Evolutionary conservation across 148 eudicot genomes (phyloP), one percentile per base, ranked within the genome.

Genomic region (Euryodendron excelsum): DNA sequence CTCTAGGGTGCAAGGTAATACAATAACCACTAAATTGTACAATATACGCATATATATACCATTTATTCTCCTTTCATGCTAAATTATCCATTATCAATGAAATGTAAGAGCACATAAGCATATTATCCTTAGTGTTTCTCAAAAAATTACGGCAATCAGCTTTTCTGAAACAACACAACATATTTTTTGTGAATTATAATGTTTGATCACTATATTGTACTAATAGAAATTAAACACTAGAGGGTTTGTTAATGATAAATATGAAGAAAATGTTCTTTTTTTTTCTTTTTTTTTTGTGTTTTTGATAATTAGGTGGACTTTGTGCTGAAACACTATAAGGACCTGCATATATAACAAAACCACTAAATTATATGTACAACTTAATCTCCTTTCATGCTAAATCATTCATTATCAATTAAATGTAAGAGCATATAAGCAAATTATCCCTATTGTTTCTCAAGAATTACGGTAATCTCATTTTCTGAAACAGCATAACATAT

Each of bases 261-360:
- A 3, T 63, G 68, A 63, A 28, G 17, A 31, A 31, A 63, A 63
- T 28, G 4, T 27, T 30, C 20, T 60, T 12, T 5, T 34, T n/a
- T n/a, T n/a, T n/a, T n/a, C n/a, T n/a, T n/a, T n/a, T n/a, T n/a
- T n/a, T n/a, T n/a, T n/a, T n/a, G n/a, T 47, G 27, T 66, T n/a
- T n/a, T n/a, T n/a, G n/a, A n/a, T n/a, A n/a, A n/a, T 2, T 80
- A 95, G 99, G 99, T 95, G 81, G 99, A 95, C 58, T 93, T 90
- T 79, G 90, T 91, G 78, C 82, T 95, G 17, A 84, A 90, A 62
- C 94, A 93, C 82, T 88, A 91, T 81, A 90, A 84, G 75, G 99
- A 95, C 77, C 85, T 95, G n/a, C n/a, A 41, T 41, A 41, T 5
- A 41, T 41, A 0, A 41, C 45, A 41, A 41, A 41, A 41, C 0